Evolutionary conservation across 164 flowering plant genomes (phyloP), one percentile per base, ranked within the genome.

Genomic region (Aristolochia californica): DNA sequence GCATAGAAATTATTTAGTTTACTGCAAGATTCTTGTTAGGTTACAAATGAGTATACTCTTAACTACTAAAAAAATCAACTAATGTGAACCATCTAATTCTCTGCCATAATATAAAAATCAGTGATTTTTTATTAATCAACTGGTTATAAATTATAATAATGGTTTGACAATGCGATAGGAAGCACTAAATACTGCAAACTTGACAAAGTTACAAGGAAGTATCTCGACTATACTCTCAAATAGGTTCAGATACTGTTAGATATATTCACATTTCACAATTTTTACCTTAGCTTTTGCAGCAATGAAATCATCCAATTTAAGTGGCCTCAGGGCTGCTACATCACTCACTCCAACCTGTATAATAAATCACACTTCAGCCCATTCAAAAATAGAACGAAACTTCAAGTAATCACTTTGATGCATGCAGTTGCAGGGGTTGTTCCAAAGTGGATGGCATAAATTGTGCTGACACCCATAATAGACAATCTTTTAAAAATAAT

Each of bases 241-340:
- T 47, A 5, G 7, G 18, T 54, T 5, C 38, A 54, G 27, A 34
- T 51, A 13, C 16, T 25, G 17, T 20, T 17, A 20, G n/a, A 24
- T n/a, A 8, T 27, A 55, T 20, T 21, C 15, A 58, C 21, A 1
- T 17, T 43, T 16, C 45, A 20, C 40, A 34, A 34, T 5, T 34
- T 34, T 34, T 77, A 89, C 99, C 99, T 85, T 93, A 18, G 90
- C 68, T 75, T 93, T 93, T 43, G 99, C 82, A 53, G 81, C 75
- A 45, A 87, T 65, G 58, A 93, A 93, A 65, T 93, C 99, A 44
- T 81, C 83, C 77, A 93, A 67, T 62, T 58, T 68, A 25, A 93
- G 94, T 13, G 88, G 77, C 62, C 96, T 77, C 43, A 85, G 61
- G 0, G 53, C 65, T 61, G 73, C 14, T 34, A 38, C 65, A 61